Base-by-base conservation (phyloP, 2,329 filamentous ascomycete genomes). In the Neonectria hederae region DNA sequence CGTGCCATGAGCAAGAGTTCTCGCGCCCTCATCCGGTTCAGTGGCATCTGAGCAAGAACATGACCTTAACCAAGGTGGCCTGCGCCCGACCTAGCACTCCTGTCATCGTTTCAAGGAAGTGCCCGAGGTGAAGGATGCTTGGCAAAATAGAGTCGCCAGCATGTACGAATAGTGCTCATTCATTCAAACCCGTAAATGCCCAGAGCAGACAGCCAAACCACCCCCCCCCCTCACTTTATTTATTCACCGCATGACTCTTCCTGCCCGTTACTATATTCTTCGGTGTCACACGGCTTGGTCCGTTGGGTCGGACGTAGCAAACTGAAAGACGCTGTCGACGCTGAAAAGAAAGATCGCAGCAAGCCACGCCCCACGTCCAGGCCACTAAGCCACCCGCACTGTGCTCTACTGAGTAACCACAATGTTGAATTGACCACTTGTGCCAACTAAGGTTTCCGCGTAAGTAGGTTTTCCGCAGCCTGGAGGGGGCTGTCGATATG, bases 341-440 rank as follows among this genome's bases (percentile, higher is more conserved):
- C 22, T 7, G 22, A 30, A 42, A 49, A 13, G 3, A 35, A 48
- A 26, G 26, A 14, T 30, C 22, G 51, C 30, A 32, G 11, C 51
- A 48, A 49, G 51, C 43, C 58, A 48, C 14, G 22, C 59, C 59
- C 54, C 28, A 28, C 28, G 28, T 9, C 48, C 48, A 56, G 35
- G 40, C 7, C 45, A n/a, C 48, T 49, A 46, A 48, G 24, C 24
- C 54, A 26, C 26, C 10, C 48, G 48, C 60, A 62, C 60, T 62
- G 60, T 62, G 48, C 48, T 38, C 11, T n/a, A 46, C 22, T 6
- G 10, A 49, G 10, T 7, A 40, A 45, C 30, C 28, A 54, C 60
- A 58, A 48, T 62, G 55, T 26, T 14, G 19, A 13, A 54, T n/a
- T 22, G 35, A 17, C 17, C 10, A 9, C 28, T 6, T 3, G 28